phyloP scores from a whole-genome alignment of 2,329 filamentous ascomycete genomes.

The Pyrenophora graminea region DNA sequence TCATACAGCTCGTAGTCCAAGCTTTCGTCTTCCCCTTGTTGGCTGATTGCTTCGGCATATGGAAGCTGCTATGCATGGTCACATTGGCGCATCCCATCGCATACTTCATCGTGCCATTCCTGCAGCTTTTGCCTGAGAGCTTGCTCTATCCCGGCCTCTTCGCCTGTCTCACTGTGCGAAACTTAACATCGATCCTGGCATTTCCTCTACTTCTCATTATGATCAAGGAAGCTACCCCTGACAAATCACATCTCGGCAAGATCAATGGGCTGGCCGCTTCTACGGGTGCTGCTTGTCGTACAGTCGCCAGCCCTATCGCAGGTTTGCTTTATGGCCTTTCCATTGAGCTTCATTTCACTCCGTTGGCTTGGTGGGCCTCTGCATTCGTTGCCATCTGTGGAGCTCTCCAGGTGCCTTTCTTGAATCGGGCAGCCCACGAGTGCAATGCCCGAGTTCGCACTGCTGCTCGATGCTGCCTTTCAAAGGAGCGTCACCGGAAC shows the following conservation, averaged over 20 bases:
- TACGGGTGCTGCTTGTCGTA: constrained; percentile 72
- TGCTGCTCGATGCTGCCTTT: constrained; percentile 26
- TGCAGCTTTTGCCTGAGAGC: constrained; percentile 61
- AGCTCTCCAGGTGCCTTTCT: constrained; percentile 60
- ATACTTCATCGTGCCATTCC: constrained; percentile 71
- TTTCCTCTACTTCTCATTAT: constrained; percentile 72
- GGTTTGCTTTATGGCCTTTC: constrained; percentile 69
- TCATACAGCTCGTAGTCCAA: constrained; percentile 74
- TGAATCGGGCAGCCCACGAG: constrained; percentile 53
- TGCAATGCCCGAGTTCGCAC: constrained; percentile 34
- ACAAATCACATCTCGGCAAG: constrained; percentile 65
- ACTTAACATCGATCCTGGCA: constrained; percentile 69
- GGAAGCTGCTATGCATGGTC: constrained; percentile 67
- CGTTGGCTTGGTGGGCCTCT: constrained; percentile 67
- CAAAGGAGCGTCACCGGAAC: constrained; percentile 19
- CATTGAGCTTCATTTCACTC: constrained; percentile 60
- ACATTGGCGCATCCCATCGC: constrained; percentile 68
- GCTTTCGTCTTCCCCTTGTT: constrained; percentile 70
- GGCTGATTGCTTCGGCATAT: constrained; percentile 67
- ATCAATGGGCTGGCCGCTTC: constrained; percentile 75
- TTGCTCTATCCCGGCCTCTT: constrained; percentile 67
- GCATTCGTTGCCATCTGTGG: constrained; percentile 60
- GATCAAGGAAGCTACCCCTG: constrained; percentile 71
- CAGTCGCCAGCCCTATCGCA: constrained; percentile 68
- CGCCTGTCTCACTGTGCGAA: constrained; percentile 66